Base-by-base conservation (phyloP, 768 basidiomycete genomes). In the Strobilomyces confusus region DNA sequence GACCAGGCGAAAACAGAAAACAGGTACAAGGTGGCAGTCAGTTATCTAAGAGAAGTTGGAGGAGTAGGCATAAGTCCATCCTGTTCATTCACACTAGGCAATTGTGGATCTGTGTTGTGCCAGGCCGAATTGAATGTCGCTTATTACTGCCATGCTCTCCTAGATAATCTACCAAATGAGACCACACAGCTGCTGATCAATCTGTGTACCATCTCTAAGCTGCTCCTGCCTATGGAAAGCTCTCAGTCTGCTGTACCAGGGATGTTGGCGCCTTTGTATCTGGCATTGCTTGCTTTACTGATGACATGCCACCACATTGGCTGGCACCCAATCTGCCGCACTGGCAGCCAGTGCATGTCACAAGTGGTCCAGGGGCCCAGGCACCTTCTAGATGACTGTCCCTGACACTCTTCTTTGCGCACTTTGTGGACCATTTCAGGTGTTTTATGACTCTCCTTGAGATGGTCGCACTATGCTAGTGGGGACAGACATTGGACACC, bases 181-280 rank as follows among this genome's bases (percentile, higher is more conserved):
- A 95, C 95, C 0, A 98, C 95, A 0, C 82, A 89, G 50, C 77
- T 99, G 0, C 79, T 98, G 7, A 92, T 95, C 48, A 95, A 98
- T 59, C 77, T 98, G 0, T 98, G 97, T 65, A 90, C 93, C 0
- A 85, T 83, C 13, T 68, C 74, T 19, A 76, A 77, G 1, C 77
- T 78, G 6, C 73, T 80, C 4, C 73, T 82, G 1, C 54, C 70
- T 32, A 42, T 59, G 5, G 51, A 55, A 19, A 44, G 2, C 44
- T 71, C 29, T 64, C 63, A 33, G 65, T 65, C 49, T 25, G 52
- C 56, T 9, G 17, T 38, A 23, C 61, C 55, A 14, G 69, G 41
- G 63, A 63, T 13, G 60, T 71, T 14, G 62, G 50, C 64, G 0
- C 78, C 87, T 0, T 89, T 89, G 0, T 91, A 93, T 60, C 77